Evolutionary conservation across 1,139 yeast species (phyloP).

Genomic region (Candida pseudocylindracea): DNA sequence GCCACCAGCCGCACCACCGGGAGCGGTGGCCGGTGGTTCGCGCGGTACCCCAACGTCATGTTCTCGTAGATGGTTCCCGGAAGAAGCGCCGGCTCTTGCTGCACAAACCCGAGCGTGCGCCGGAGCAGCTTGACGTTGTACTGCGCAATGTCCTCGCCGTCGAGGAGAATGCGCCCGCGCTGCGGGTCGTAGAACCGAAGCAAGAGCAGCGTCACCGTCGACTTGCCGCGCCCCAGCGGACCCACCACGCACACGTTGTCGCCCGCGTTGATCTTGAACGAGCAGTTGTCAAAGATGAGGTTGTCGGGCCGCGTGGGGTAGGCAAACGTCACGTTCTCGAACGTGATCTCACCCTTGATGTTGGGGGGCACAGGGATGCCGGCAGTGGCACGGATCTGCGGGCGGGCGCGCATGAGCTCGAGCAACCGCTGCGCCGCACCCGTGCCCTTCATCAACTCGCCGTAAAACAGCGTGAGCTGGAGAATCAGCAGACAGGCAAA

Average conservation of each 20-base stretch:
- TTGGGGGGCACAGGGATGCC: slow-evolving; percentile 11
- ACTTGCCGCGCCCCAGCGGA: slow-evolving; percentile 82
- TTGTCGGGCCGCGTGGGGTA: slow-evolving; percentile 85
- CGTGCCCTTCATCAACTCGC: slow-evolving; percentile 33
- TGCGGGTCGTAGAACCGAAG: slow-evolving; percentile 42
- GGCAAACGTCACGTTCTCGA: slow-evolving; percentile 44
- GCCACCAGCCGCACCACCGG: slow-evolving; percentile 19
- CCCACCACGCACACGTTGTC: slow-evolving; percentile 82
- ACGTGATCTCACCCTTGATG: slow-evolving; percentile 25
- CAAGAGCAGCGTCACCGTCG: slow-evolving; percentile 57
- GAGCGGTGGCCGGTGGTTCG: slow-evolving; percentile 6
- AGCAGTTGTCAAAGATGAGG: slow-evolving; percentile 39
- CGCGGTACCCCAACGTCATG: slow-evolving; percentile 35
- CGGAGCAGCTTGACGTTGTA: slow-evolving; percentile 54
- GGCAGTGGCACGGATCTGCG: no score
- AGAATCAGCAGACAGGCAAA: slow-evolving; percentile 24
- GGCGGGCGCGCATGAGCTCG: slow-evolving; percentile 12
- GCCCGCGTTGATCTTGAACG: slow-evolving; percentile 38
- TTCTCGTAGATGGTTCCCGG: slow-evolving; percentile 66
- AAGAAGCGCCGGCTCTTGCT: slow-evolving; percentile 71
- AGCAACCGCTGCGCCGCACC: slow-evolving; percentile 29
- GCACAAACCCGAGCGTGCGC: slow-evolving; percentile 60
- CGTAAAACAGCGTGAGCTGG: slow-evolving; percentile 25
- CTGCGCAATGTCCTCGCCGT: slow-evolving; percentile 39
- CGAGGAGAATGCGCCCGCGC: slow-evolving; percentile 39